Evolutionary conservation across 2,329 filamentous ascomycete genomes (phyloP), one percentile per base, ranked within the genome.

Genomic region (Diaporthe destruens): DNA sequence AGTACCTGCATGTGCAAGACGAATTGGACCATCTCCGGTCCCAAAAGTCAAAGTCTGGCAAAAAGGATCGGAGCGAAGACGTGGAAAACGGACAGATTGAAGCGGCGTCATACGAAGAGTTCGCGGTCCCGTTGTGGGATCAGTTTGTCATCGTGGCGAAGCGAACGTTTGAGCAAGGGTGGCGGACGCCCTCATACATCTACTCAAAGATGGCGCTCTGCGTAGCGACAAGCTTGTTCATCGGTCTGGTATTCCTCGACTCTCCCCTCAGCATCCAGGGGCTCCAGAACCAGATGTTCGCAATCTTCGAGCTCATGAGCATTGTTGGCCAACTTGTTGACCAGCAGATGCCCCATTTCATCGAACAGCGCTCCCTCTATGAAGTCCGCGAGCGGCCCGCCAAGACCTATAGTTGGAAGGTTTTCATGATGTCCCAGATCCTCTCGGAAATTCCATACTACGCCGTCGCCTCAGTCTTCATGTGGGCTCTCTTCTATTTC

Each of bases 91-190:
- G 29, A 29, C 2, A 29, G 29, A 5, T 29, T 29, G 29, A 29
- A 29, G 29, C 29, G 29, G 29, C 29, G 29, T 29, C 29, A 29
- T 29, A 29, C 29, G 29, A 5, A 70, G n/a, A 32, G 78, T 97
- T 97, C 74, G 95, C 95, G 3, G 93, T 94, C 7, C 89, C 93
- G 0, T 94, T 97, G 79, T 78, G 76, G 53, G 78, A 85, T 9
- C 95, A 98, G 81, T 84, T 96, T 53, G 84, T 82, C 71, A 87
- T 91, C 78, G 93, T 94, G 71, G 87, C 90, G n/a, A 81, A 88
- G 75, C 93, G 95, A 78, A 92, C 96, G 34, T 96, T 96, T 85
- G 89, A 95, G 79, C 94, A 97, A 81, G 97, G 96, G 87, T 97
- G 95, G 94, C 93, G 95, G 74, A 95, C 92, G 0, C 95, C 95